Base-by-base conservation (phyloP, 164 flowering plant species). In the Stephania yunnanensis region DNA sequence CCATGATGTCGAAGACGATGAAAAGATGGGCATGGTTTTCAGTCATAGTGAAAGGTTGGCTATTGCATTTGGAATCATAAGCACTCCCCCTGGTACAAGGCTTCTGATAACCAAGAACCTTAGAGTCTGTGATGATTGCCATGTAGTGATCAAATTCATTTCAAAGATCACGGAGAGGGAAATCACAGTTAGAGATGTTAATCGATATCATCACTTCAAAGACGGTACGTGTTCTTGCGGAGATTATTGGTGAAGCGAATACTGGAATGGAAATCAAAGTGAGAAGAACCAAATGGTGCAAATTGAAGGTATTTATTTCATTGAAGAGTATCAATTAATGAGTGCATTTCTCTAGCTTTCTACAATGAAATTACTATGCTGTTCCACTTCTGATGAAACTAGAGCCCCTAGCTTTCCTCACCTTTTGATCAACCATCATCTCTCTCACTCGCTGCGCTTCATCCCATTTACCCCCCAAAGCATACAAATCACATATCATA, bases 401-500 rank as follows among this genome's bases (percentile, higher is more conserved):
- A 25, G 84, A 87, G 29, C 89, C 91, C 22, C 89, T 73, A 19
- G 63, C 75, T 81, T 89, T 88, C 80, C 83, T 85, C 79, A 85
- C 89, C 70, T 86, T 80, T 71, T 83, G 73, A 5, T 74, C 71
- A 31, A 78, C 71, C 92, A 89, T 86, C 55, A 85, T 68, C 25
- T 83, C 78, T 76, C 91, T 86, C 63, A 91, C 71, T 74, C 76
- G 75, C 68, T 86, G 86, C 12, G 86, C 91, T 22, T 84, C 87
- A 67, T 82, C 84, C 92, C 89, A 85, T 75, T 89, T 91, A 22
- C 75, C 89, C 78, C 66, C 78, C 81, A 83, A 69, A 71, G 78
- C 82, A 81, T 86, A 88, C 74, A 88, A 25, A 84, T 91, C 89
- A 70, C 79, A 82, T 20, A 91, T 77, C 10, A 89, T 85, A 36